A percentile compares a stretch with the other conserved stretches of the same genome.
phyloP scores from a whole-genome alignment of 108 stramenopile genomes.

The Cyclotella baltica region DNA sequence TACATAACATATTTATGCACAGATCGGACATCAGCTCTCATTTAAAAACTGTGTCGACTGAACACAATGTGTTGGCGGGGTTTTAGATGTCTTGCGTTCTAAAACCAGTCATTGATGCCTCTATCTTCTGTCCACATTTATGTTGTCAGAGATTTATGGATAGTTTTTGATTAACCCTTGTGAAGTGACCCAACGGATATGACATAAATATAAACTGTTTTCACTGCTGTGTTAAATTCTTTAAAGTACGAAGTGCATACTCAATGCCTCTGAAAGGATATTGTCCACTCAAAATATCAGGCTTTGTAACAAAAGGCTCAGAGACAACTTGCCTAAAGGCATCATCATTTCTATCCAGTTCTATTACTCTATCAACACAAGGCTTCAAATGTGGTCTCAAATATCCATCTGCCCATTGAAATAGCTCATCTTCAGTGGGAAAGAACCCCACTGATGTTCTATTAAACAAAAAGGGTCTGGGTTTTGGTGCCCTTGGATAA shows the following conservation, averaged over 20 bases:
- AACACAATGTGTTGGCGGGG: too few relatives aligned
- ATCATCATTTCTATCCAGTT: slow-evolving; percentile 25
- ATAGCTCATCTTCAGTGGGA: slow-evolving; percentile 27
- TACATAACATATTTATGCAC: too few relatives aligned
- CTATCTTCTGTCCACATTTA: too few relatives aligned
- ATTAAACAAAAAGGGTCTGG: slow-evolving; percentile 21
- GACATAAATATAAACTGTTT: background rate
- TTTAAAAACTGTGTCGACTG: too few relatives aligned
- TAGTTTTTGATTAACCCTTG: too few relatives aligned
- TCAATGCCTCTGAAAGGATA: slow-evolving; percentile 27
- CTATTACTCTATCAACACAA: slow-evolving; percentile 25
- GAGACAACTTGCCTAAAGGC: slow-evolving; percentile 9
- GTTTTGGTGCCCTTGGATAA: slow-evolving; percentile 16
- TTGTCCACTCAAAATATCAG: slow-evolving; percentile 22
- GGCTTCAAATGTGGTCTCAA: slow-evolving; percentile 23
- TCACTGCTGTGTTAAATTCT: background rate
- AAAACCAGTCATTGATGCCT: too few relatives aligned
- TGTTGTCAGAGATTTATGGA: too few relatives aligned
- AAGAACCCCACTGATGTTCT: background rate
- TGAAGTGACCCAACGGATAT: too few relatives aligned
- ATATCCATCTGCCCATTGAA: slow-evolving; percentile 24
- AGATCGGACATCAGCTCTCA: too few relatives aligned
- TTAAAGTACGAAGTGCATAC: slow-evolving; percentile 7
- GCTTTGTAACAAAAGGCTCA: slow-evolving; percentile 24
- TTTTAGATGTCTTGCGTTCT: too few relatives aligned